A percentile compares a stretch with the other conserved stretches of the same genome.
Evolutionary conservation across 805 yeast species (phyloP).

Genomic region (Ogataea allantospora): DNA sequence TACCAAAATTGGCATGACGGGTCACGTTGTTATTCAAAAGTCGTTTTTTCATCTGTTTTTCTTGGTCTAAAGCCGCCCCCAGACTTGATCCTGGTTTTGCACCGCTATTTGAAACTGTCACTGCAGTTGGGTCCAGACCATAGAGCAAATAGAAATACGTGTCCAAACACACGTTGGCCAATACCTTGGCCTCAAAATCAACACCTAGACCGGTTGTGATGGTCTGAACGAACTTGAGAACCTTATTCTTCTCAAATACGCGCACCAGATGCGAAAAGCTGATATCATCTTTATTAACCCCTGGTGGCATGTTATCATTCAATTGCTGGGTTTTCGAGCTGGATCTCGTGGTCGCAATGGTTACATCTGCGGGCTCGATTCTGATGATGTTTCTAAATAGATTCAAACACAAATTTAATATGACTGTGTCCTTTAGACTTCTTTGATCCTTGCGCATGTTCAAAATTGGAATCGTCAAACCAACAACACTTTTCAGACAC

Average conservation of each 20-base stretch:
- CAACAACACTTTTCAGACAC: constrained; percentile 64
- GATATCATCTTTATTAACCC: constrained; percentile 63
- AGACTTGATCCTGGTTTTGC: constrained; percentile 33
- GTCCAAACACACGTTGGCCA: constrained; percentile 67
- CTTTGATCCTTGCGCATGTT: constrained; percentile 53
- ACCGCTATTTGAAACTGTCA: constrained; percentile 16
- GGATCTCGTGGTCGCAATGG: constrained; percentile 43
- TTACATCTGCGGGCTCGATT: constrained; percentile 67
- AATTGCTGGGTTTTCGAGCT: constrained; percentile 31
- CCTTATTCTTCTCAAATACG: constrained; percentile 67
- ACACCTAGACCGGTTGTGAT: constrained; percentile 61
- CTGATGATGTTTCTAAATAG: constrained; percentile 76
- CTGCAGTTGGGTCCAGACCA: constrained; percentile 45
- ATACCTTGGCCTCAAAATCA: constrained; percentile 59
- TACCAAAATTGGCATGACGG: constrained; percentile 90
- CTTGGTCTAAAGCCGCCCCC: constrained; percentile 55
- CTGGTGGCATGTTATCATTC: constrained; percentile 50
- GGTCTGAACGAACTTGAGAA: constrained; percentile 69
- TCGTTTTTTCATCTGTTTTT: constrained; percentile 46
- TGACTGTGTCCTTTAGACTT: constrained; percentile 65
- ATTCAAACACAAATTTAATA: constrained; percentile 67
- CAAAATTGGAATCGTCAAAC: constrained; percentile 65
- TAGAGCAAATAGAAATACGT: constrained; percentile 61
- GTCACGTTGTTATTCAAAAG: constrained; percentile 25
- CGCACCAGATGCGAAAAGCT: constrained; percentile 55